Evolutionary conservation across 1,139 yeast species (phyloP).

Genomic region (Eremothecium gossypii): DNA sequence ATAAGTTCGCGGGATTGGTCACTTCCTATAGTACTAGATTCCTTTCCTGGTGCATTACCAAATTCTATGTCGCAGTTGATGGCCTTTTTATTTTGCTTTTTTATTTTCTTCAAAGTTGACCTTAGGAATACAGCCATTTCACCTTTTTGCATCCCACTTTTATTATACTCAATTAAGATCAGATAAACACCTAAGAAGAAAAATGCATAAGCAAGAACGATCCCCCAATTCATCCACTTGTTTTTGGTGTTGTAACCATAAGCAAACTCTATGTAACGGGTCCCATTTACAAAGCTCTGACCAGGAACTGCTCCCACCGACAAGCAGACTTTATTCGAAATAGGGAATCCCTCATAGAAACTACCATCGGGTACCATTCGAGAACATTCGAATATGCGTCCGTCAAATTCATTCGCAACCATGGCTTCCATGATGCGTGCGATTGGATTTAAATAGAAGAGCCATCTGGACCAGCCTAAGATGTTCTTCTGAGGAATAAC

Average conservation of each 20-base stretch:
- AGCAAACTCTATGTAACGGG: conserved; percentile 28
- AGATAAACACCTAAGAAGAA: conserved; percentile 50
- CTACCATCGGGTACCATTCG: conserved; percentile 24
- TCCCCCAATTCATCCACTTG: conserved; percentile 69
- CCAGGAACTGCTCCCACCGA: conserved; percentile 34
- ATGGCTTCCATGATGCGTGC: conserved; percentile 52
- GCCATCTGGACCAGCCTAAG: conserved; percentile 65
- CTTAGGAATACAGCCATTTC: conserved; percentile 55
- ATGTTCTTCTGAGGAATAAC: conserved; percentile 49
- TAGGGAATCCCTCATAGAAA: conserved; percentile 33
- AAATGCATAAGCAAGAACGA: conserved; percentile 44
- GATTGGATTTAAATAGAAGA: conserved; percentile 53
- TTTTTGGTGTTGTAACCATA: conserved; percentile 41
- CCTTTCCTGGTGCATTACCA: conserved; percentile 13
- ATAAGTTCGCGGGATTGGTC: not conserved
- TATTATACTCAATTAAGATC: conserved; percentile 45
- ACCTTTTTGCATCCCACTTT: conserved; percentile 64
- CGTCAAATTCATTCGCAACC: conserved; percentile 50
- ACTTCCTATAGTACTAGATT: conserved; percentile 6
- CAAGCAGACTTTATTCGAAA: conserved; percentile 37
- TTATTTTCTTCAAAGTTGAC: conserved; percentile 31
- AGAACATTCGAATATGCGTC: conserved; percentile 37
- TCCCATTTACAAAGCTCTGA: conserved; percentile 33
- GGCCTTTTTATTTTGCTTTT: conserved; percentile 29
- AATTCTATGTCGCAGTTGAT: conserved; percentile 8